Conservation (phyloP, 2,329 filamentous ascomycete species). For the Stemphylium beticola region DNA sequence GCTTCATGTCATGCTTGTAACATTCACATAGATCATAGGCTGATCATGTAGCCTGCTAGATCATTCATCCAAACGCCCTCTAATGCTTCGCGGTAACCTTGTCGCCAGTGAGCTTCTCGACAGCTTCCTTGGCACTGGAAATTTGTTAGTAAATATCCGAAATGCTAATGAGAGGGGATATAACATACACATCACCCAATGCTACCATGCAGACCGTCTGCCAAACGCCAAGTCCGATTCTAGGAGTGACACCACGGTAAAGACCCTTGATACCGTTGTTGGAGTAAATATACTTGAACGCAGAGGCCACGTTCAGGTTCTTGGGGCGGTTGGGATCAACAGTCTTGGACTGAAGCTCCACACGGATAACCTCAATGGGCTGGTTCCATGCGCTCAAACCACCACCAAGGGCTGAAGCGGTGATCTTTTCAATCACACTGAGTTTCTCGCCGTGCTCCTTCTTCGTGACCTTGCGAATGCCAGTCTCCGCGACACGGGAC, state of each 20-base stretch:
- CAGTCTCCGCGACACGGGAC: conserved; percentile 86
- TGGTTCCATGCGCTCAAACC: conserved; percentile 98
- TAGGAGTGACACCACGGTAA: conserved; percentile 92
- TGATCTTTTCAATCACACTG: conserved; percentile 81
- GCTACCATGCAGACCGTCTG: conserved; percentile 99
- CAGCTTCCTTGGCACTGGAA: conserved; percentile 67
- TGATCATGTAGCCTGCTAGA: conserved; percentile 10
- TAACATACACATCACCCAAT: conserved; percentile 90
- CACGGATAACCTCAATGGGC: conserved; percentile 98
- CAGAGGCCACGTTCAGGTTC: conserved; percentile 96
- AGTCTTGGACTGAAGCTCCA: conserved; percentile 99
- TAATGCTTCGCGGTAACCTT: conserved; percentile 70
- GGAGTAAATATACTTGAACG: conserved; percentile 83
- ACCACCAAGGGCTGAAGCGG: conserved; percentile 85
- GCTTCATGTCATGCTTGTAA: conserved; percentile 4
- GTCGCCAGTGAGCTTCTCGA: conserved; percentile 70
- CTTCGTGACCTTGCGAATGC: conserved; percentile 77
- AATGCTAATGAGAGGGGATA: not conserved
- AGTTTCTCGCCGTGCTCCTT: conserved; percentile 85
- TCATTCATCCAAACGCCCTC: conserved; percentile 35
- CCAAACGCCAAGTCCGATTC: conserved; percentile 96
- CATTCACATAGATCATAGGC: conserved; percentile 4
- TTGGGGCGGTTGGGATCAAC: conserved; percentile 97
- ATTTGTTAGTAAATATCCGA: conserved; percentile 27
- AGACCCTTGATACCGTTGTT: conserved; percentile 88